Conservation (phyloP, 768 basidiomycete species). For the Podaxis carcinomalis region DNA sequence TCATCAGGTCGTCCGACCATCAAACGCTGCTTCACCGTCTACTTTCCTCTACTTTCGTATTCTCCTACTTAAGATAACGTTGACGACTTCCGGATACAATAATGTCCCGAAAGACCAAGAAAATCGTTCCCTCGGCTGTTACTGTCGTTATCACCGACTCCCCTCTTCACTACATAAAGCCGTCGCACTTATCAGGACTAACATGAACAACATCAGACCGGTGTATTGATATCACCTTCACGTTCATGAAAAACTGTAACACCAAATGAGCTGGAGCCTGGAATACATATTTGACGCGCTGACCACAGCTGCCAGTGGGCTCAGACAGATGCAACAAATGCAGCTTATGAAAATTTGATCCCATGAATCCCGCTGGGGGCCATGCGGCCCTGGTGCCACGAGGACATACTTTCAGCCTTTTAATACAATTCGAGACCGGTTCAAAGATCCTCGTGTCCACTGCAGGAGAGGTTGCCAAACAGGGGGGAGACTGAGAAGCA, state of each 20-base stretch:
- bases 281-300: conserved; percentile 16
- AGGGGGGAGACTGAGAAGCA: conserved; percentile 15
- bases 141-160: conserved; percentile 12
- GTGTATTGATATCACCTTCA: conserved; percentile 8
- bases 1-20: conserved; percentile 9
- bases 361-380: neutral
- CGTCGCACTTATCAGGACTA: conserved; percentile 8
- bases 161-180: conserved; percentile 15
- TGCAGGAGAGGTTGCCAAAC: conserved; percentile 17
- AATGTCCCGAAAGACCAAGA: neutral
- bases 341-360: conserved; percentile 15
- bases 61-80: neutral
- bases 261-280: conserved; percentile 5
- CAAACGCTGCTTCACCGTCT: conserved; percentile 18
- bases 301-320: conserved; percentile 15
- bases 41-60: conserved; percentile 20
- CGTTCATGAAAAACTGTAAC: conserved; percentile 12
- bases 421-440: neutral
- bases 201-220: neutral
- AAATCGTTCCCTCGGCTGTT: conserved; percentile 5
- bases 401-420: conserved; percentile 5
- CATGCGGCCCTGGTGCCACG: neutral
- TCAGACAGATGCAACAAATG: conserved; percentile 18
- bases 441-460: conserved; percentile 13
- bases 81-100: conserved; percentile 1